Percentiles rank a stretch among this genome's conserved stretches.
phyloP scores from a whole-genome alignment of 2,329 filamentous ascomycete species.

The Cercospora zeina region DNA sequence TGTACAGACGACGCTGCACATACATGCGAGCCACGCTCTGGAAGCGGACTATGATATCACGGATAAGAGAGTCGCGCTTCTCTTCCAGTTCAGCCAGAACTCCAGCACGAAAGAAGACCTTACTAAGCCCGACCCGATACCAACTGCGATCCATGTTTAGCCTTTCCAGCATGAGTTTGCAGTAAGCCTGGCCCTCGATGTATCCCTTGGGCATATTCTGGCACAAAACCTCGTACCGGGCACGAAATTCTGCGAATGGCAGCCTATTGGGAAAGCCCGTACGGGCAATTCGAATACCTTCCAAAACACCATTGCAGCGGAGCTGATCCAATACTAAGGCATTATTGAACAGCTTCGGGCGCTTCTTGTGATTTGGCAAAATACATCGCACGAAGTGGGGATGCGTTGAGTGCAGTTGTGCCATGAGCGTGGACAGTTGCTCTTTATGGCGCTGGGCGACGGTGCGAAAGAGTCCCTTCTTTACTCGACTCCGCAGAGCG shows the following conservation, averaged over 20 bases:
- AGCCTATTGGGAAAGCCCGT: conserved; percentile 96
- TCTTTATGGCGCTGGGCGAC: conserved; percentile 97
- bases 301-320: conserved; percentile 98
- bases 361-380: conserved; percentile 95
- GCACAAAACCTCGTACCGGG: conserved; percentile 93
- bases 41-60: conserved; percentile 89
- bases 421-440: conserved; percentile 94
- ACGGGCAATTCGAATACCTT: conserved; percentile 93
- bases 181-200: conserved; percentile 82
- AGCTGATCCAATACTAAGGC: conserved; percentile 94
- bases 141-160: conserved; percentile 80
- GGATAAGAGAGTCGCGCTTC: conserved; percentile 86
- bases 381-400: conserved; percentile 98
- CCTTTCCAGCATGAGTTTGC: conserved; percentile 83
- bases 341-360: conserved; percentile 86
- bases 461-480: conserved; percentile 95
- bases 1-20: conserved; percentile 79
- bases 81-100: conserved; percentile 97
- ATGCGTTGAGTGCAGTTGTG: conserved; percentile 89
- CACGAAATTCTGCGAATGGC: conserved; percentile 88
- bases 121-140: conserved; percentile 91
- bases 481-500: conserved; percentile 74
- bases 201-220: conserved; percentile 85
- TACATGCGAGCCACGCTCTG: conserved; percentile 91
- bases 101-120: conserved; percentile 96